Evolutionary conservation across 73 alveolate genomes (phyloP).

Genomic region (Paramecium biaurelia): DNA sequence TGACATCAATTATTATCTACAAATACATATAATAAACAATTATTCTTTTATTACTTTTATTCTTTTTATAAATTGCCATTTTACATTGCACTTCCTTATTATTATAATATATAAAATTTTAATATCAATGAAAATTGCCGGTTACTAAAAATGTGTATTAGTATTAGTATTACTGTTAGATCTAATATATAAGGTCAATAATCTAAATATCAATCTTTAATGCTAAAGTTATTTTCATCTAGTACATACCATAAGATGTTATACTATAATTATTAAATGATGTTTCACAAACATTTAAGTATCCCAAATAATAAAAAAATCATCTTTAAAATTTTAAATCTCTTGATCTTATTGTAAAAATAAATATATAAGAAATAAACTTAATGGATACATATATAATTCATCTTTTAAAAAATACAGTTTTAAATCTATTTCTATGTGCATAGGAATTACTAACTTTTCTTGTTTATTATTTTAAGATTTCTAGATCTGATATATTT

Average conservation of each 20-base stretch:
- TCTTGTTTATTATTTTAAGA: background rate
- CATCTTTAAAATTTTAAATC: slow-evolving; percentile 47
- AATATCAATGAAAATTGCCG: too few species aligned
- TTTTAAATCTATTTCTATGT: slow-evolving; percentile 4
- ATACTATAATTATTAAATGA: slow-evolving; percentile 22
- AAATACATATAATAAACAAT: background rate
- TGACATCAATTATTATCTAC: background rate
- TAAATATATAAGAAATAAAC: too few species aligned
- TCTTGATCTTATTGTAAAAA: slow-evolving; percentile 51
- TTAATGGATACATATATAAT: too few species aligned
- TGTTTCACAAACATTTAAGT: slow-evolving; percentile 24
- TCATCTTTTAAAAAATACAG: slow-evolving; percentile 20
- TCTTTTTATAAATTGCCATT: background rate
- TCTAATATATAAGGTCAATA: background rate
- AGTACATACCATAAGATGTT: too few species aligned
- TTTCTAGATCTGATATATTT: slow-evolving; percentile 3
- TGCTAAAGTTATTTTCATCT: too few species aligned
- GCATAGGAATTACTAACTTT: slow-evolving; percentile 22
- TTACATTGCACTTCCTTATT: background rate
- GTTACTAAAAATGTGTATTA: background rate
- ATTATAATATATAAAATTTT: too few species aligned
- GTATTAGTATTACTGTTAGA: background rate
- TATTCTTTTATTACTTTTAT: background rate
- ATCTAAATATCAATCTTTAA: background rate
- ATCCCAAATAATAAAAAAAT: slow-evolving; percentile 8